Evolutionary conservation across 805 yeast genomes (phyloP), one percentile per base, ranked within the genome.

Genomic region (Ogataea glucozyma): DNA sequence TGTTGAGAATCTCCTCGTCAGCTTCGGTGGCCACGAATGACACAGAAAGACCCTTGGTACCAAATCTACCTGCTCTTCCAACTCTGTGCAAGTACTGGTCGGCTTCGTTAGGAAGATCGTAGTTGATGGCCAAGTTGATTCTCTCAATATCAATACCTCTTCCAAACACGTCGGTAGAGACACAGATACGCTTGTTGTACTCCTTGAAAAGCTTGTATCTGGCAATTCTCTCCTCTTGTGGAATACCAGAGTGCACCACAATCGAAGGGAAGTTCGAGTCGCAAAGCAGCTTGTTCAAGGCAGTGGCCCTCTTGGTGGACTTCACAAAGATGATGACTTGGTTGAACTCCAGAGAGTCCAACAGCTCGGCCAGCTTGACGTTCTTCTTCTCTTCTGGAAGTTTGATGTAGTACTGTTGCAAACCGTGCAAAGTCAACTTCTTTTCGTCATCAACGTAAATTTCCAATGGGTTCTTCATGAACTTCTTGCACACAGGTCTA

Each of bases 1-100:
- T 85, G 61, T 78, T 85, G 67, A 93, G 77, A 31, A 90, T 86
- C 71, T 84, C 88, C 69, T 88, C 89, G 64, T 93, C 99, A 52
- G 83, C 91, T 59, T 81, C 85, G 46, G 83, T 76, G 31, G 93
- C 76, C 42, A 93, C 93, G 53, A 91, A 87, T 31, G 97, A 88
- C 46, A 93, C 78, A 41, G 97, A 95, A 60, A 93, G 81, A 74
- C 99, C 99, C 75, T 91, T 91, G 65, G 99, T 91, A 76, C 99
- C 99, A 61, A 91, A 91, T 79, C 99, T 90, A 73, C 99, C 99
- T 56, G 99, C 99, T 81, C 99, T 89, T 65, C 99, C 99, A 51
- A 91, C 99, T 76, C 99, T 88, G 76, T 91, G 99, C 66, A 91
- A 80, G 72, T 93, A 91, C 71, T 93, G 97, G 70, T 91, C 98